Evolutionary conservation across 2,329 filamentous ascomycete genomes (phyloP).

Genomic region (Fusarium praegraminearum): DNA sequence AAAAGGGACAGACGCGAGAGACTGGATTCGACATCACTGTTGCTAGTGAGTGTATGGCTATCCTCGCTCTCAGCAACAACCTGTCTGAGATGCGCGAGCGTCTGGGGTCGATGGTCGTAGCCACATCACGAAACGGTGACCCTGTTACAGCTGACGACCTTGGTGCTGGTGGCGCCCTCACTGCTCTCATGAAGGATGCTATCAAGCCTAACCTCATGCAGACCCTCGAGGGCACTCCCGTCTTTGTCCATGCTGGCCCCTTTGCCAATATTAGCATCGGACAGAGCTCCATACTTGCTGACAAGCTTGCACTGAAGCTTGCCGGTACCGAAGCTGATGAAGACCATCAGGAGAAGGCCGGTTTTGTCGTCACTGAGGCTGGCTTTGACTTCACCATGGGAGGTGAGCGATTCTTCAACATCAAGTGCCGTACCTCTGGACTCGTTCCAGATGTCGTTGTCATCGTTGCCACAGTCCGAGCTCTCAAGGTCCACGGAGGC

Average conservation of each 20-base stretch:
- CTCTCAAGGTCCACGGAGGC: slow-evolving; percentile 96
- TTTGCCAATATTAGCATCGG: slow-evolving; percentile 99
- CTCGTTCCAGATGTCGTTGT: slow-evolving; percentile 94
- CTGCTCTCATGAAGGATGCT: slow-evolving; percentile 96
- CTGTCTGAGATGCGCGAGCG: slow-evolving; percentile 91
- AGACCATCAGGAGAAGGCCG: slow-evolving; percentile 82
- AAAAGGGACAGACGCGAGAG: slow-evolving; percentile 87
- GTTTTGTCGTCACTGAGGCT: slow-evolving; percentile 95
- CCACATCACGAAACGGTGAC: slow-evolving; percentile 85
- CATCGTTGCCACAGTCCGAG: slow-evolving; percentile 93
- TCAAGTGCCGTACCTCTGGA: slow-evolving; percentile 96
- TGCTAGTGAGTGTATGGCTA: slow-evolving; percentile 98
- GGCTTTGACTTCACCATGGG: slow-evolving; percentile 99
- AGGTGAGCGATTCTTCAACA: slow-evolving; percentile 99
- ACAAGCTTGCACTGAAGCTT: slow-evolving; percentile 95
- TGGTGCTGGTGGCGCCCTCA: slow-evolving; percentile 89
- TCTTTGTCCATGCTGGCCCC: slow-evolving; percentile 96
- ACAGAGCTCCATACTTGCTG: slow-evolving; percentile 93
- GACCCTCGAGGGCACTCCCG: slow-evolving; percentile 94
- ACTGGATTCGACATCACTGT: slow-evolving; percentile 99
- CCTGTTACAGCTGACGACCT: slow-evolving; percentile 97
- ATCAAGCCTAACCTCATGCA: slow-evolving; percentile 99
- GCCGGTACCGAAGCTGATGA: slow-evolving; percentile 94
- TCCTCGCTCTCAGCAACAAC: slow-evolving; percentile 91
- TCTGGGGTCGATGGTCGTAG: slow-evolving; percentile 95